phyloP scores from a whole-genome alignment of 2,329 filamentous ascomycete species.

The Monilinia fructicola region DNA sequence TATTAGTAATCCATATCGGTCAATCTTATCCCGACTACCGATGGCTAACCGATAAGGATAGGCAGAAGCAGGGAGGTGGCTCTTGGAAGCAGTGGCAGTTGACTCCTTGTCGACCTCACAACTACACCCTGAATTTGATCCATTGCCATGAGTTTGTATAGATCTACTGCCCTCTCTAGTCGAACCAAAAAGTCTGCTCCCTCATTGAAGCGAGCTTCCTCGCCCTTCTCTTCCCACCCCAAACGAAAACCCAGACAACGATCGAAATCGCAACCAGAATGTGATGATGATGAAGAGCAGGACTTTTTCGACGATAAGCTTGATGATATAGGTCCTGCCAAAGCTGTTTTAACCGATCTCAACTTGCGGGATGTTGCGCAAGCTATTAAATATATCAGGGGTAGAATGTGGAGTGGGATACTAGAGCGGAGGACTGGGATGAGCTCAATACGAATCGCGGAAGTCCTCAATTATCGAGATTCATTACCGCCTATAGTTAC shows the following conservation, averaged over 20 bases:
- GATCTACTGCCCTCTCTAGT: conserved; percentile 38
- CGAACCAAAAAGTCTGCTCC: conserved; percentile 38
- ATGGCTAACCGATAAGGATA: conserved; percentile 6
- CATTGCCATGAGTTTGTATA: conserved; percentile 37
- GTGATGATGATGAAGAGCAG: conserved; percentile 37
- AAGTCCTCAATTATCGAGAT: conserved; percentile 61
- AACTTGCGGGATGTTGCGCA: conserved; percentile 62
- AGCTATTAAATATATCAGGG: conserved; percentile 61
- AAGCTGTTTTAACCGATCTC: conserved; percentile 55
- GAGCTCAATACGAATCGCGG: conserved; percentile 60
- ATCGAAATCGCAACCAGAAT: conserved; percentile 25
- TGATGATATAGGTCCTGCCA: conserved; percentile 59
- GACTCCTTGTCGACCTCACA: background rate
- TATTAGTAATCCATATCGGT: conserved; percentile 7
- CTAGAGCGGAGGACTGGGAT: conserved; percentile 60
- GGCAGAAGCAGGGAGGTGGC: background rate
- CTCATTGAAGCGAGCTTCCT: conserved; percentile 36
- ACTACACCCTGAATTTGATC: background rate
- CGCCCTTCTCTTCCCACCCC: conserved; percentile 36
- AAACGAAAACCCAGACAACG: conserved; percentile 36
- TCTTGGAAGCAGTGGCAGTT: conserved; percentile 26
- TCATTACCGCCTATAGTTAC: conserved; percentile 64
- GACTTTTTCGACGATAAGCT: conserved; percentile 51
- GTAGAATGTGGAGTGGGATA: conserved; percentile 62
- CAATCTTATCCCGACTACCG: background rate